A percentile compares a stretch with the other conserved stretches of the same genome.
These are phyloP conservation scores for Dactylella cylindrospora DNA, from an alignment of 2,329 filamentous ascomycete species.

Conservation along the genomic window DNA sequence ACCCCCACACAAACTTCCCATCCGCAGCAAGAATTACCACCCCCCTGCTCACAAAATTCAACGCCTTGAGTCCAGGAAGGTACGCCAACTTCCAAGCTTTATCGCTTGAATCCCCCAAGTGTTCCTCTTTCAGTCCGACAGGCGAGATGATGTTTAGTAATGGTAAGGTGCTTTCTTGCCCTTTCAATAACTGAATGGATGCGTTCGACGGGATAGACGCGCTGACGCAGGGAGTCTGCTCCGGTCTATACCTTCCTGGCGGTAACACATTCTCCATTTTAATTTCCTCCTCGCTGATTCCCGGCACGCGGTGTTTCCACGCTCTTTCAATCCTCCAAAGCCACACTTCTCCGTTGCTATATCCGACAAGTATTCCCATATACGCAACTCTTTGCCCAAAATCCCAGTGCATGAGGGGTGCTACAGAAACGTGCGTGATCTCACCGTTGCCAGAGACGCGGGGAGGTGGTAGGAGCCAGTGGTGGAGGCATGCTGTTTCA, in stretches of 20 bases:
- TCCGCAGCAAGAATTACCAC: slow-evolving; percentile 45
- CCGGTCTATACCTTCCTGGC: slow-evolving; percentile 12
- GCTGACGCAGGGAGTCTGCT: slow-evolving; percentile 36
- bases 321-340: slow-evolving; percentile 46
- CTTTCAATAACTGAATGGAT: not conserved
- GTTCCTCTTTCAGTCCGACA: not conserved
- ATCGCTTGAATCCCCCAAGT: slow-evolving; percentile 23
- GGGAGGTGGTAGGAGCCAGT: slow-evolving; percentile 34
- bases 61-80: slow-evolving; percentile 44
- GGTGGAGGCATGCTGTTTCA: slow-evolving; percentile 28
- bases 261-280: slow-evolving; percentile 3
- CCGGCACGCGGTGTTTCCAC: slow-evolving; percentile 19
- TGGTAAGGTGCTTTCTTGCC: slow-evolving; percentile 8
- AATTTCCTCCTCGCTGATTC: not conserved
- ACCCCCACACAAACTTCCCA: slow-evolving; percentile 45
- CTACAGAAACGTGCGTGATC: slow-evolving; percentile 44
- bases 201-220: slow-evolving; percentile 15
- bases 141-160: slow-evolving; percentile 25
- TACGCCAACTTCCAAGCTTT: slow-evolving; percentile 46
- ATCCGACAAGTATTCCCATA: slow-evolving; percentile 46
- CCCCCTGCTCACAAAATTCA: slow-evolving; percentile 46
- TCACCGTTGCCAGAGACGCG: slow-evolving; percentile 21
- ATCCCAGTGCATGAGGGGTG: slow-evolving; percentile 46
- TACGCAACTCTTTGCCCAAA: slow-evolving; percentile 43
- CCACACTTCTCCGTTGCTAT: slow-evolving; percentile 47